Evolutionary conservation across 805 yeast species (phyloP).

Genomic region (Sungouiozyma ichnusensis): DNA sequence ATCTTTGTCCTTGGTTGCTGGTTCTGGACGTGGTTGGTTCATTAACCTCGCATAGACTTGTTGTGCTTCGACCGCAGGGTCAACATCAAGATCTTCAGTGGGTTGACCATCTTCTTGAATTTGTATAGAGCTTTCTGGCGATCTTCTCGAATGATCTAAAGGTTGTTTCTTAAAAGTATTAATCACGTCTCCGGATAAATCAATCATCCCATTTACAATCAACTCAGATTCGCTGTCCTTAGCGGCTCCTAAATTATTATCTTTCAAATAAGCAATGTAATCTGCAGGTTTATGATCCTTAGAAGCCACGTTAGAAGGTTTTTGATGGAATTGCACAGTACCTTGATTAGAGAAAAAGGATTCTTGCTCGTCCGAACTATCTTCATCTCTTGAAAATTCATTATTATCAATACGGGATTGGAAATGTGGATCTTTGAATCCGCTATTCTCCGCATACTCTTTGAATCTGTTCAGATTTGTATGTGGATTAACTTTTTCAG

Average conservation of each 20-base stretch:
- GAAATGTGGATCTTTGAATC: background rate
- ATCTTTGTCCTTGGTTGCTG: background rate
- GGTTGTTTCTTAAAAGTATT: slow-evolving; percentile 9
- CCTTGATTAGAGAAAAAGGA: background rate
- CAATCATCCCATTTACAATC: slow-evolving; percentile 5
- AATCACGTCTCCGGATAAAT: slow-evolving; percentile 8
- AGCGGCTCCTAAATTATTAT: background rate
- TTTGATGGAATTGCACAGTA: slow-evolving; percentile 9
- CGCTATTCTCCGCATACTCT: background rate
- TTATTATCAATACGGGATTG: background rate
- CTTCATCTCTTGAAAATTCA: background rate
- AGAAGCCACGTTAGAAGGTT: slow-evolving; percentile 5
- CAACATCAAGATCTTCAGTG: slow-evolving; percentile 15
- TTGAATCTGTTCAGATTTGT: background rate
- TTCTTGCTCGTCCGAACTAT: background rate
- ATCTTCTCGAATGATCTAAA: background rate
- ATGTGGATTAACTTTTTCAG: background rate
- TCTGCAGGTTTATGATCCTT: slow-evolving; percentile 5
- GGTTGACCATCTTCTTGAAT: background rate
- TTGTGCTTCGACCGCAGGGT: slow-evolving; percentile 23
- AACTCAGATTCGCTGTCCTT: slow-evolving; percentile 5
- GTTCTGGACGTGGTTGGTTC: slow-evolving; percentile 8
- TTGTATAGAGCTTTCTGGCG: background rate
- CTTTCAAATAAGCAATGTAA: slow-evolving; percentile 4
- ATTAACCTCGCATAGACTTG: slow-evolving; percentile 21